These are phyloP conservation scores for Vaccinium darrowii DNA, from an alignment of 148 eudicot species.

Conservation along the genomic window DNA sequence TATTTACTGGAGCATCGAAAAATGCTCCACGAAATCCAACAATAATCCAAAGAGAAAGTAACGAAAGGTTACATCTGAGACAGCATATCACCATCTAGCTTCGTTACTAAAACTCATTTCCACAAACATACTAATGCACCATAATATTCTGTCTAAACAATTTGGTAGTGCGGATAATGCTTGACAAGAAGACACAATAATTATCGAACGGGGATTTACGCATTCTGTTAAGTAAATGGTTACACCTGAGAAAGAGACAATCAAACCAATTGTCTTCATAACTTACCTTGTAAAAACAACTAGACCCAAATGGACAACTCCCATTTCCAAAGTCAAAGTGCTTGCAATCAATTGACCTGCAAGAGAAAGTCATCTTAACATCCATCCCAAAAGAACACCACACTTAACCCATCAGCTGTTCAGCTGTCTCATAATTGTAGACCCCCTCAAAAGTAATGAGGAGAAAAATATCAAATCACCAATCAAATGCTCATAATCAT, in stretches of 20 bases:
- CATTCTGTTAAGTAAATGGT: not conserved
- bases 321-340: constrained; percentile 97
- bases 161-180: not conserved
- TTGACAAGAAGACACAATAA: not conserved
- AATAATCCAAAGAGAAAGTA: not conserved
- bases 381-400: not conserved
- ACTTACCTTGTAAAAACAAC: constrained; percentile 92
- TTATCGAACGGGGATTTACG: not conserved
- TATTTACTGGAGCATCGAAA: not conserved
- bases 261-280: not conserved
- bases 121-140: not conserved
- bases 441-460: not conserved
- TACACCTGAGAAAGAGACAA: not conserved
- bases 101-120: not conserved
- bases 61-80: not conserved
- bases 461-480: not conserved
- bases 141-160: not conserved
- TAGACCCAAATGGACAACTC: constrained; percentile 85
- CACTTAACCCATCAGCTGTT: not conserved
- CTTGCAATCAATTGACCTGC: constrained; percentile 96
- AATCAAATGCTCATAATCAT: not conserved
- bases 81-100: not conserved
- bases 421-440: not conserved
- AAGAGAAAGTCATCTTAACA: constrained; percentile 17
- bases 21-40: not conserved